A percentile compares a stretch with the other conserved stretches of the same genome.
These are phyloP conservation scores for Paraconiothyrium sp. DNA, from an alignment of 2,329 filamentous ascomycete species.

Conservation along the genomic window DNA sequence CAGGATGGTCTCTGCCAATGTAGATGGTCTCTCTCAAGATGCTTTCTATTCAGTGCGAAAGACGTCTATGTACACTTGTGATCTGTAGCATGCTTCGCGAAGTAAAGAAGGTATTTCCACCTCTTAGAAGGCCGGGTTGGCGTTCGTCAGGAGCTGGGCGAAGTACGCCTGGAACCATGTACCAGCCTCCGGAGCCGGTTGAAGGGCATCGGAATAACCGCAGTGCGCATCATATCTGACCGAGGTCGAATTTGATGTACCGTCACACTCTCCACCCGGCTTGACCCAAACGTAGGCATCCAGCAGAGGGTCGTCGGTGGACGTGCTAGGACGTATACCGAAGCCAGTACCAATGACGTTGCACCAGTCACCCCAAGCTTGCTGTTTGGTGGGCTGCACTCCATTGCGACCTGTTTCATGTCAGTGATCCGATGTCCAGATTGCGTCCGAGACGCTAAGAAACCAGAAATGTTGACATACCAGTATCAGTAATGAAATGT, in stretches of 20 bases:
- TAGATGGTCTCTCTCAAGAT: background rate
- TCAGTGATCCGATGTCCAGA: background rate
- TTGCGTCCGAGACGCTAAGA: background rate
- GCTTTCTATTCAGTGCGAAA: background rate
- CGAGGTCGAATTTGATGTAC: slow-evolving; percentile 52
- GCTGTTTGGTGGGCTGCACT: slow-evolving; percentile 65
- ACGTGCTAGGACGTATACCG: slow-evolving; percentile 66
- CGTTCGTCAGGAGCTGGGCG: slow-evolving; percentile 38
- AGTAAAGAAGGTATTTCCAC: background rate
- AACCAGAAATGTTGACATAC: background rate
- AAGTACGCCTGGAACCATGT: slow-evolving; percentile 67
- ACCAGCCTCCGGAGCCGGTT: slow-evolving; percentile 74
- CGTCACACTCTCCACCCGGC: slow-evolving; percentile 65
- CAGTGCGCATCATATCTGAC: slow-evolving; percentile 64
- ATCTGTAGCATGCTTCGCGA: background rate
- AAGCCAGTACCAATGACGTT: slow-evolving; percentile 71
- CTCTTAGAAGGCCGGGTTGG: slow-evolving; percentile 29
- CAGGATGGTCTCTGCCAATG: background rate
- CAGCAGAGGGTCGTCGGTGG: slow-evolving; percentile 67
- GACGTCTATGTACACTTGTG: background rate
- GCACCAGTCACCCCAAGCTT: slow-evolving; percentile 72
- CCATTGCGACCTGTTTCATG: slow-evolving; percentile 61
- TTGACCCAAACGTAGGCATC: slow-evolving; percentile 77
- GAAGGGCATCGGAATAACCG: slow-evolving; percentile 61
- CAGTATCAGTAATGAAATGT: slow-evolving; percentile 62